Evolutionary conservation across 306 rosid genomes (phyloP), one percentile per base, ranked within the genome.

Genomic region (Fragaria vesca): DNA sequence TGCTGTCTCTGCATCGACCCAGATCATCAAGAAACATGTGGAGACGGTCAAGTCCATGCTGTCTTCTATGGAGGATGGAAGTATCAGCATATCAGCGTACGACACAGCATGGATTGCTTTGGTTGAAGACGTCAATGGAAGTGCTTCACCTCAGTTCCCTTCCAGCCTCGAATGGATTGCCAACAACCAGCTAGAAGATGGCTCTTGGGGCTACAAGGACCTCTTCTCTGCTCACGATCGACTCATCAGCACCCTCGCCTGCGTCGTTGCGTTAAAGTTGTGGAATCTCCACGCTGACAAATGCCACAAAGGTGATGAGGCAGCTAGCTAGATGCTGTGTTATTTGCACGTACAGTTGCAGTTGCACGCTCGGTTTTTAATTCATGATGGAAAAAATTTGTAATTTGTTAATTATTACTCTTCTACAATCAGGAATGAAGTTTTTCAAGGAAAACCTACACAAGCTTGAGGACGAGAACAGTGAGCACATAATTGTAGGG

Each of bases 101-200:
- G 99, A 95, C 88, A 95, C 97, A 34, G 97, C 99, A 10, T 95
- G 99, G 99, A 97, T 93, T 51, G 97, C 93, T 40, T 89, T 95
- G n/a, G 85, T 91, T 1, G 81, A 80, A 78, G 91, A 89, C 73
- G 74, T 83, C 66, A n/a, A 89, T 34, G 89, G 88, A 73, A 87
- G 76, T 48, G 87, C 86, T 2, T 8, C 1, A 3, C 99, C 97
- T 4, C 94, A 86, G 42, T 95, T 91, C 83, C 99, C 97, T 0
- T 78, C 91, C 0, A 82, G 93, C 40, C 88, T 92, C 12, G 79
- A 85, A 12, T 95, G 99, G 99, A 95, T 95, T 6, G 90, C 92
- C 1, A 83, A 80, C 15, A 89, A 93, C 62, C 99, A 95, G 71
- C 93, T 83, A 13, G 78, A 75, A 0, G 99, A 95, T 76, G 99